Conservation (phyloP, 2,329 filamentous ascomycete genomes). For the Ceratocystis ficicola region DNA sequence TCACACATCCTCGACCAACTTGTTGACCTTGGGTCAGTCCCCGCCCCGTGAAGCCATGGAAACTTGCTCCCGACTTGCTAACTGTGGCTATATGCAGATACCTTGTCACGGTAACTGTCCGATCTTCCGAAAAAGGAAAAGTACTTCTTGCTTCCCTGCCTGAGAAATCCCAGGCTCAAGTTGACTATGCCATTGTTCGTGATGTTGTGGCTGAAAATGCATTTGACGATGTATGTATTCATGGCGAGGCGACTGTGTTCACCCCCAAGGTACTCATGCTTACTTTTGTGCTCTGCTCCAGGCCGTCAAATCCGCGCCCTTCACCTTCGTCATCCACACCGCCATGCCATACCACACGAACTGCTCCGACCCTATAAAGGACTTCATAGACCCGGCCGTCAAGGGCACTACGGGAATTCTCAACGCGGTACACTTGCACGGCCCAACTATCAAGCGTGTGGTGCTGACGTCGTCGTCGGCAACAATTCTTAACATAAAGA, state of each 20-base stretch:
- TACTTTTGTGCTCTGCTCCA: neutral
- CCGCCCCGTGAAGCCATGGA: neutral
- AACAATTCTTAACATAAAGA: slow-evolving; percentile 32
- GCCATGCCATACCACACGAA: slow-evolving; percentile 63
- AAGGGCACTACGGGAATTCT: slow-evolving; percentile 41
- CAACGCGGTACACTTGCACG: slow-evolving; percentile 35
- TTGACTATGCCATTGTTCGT: slow-evolving; percentile 47
- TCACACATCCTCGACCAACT: slow-evolving; percentile 40
- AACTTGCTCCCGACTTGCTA: neutral
- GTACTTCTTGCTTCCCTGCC: slow-evolving; percentile 34
- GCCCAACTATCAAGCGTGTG: slow-evolving; percentile 48
- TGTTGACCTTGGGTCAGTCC: slow-evolving; percentile 26
- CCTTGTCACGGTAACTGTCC: slow-evolving; percentile 17
- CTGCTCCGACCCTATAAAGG: slow-evolving; percentile 38
- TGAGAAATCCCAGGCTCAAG: slow-evolving; percentile 23
- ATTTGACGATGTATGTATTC: slow-evolving; percentile 43
- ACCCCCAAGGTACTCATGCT: slow-evolving; percentile 24
- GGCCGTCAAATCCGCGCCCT: slow-evolving; percentile 33
- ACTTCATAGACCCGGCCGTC: slow-evolving; percentile 45
- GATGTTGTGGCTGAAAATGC: slow-evolving; percentile 59
- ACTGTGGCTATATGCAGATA: neutral
- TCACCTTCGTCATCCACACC: slow-evolving; percentile 63
- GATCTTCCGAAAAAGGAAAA: slow-evolving; percentile 34
- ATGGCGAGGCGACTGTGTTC: slow-evolving; percentile 27
- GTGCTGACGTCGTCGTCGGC: slow-evolving; percentile 42